Conservation (phyloP, 345 rosid genomes). For the Euclidium syriacum region DNA sequence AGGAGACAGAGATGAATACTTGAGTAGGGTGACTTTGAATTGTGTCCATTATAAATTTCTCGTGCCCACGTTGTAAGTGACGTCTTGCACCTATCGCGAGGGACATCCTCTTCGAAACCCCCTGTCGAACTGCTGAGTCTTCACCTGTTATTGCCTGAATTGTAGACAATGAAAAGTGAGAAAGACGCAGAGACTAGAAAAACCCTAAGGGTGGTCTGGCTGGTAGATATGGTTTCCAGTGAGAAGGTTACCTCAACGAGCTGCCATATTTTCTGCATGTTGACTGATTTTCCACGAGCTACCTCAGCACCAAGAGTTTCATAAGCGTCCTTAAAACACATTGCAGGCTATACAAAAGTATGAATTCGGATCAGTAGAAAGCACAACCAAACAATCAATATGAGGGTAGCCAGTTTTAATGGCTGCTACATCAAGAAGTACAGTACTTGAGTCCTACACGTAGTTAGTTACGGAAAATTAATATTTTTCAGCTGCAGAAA, state of each 20-base stretch:
- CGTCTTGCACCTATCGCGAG: slow-evolving; percentile 83
- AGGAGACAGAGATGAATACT: slow-evolving; percentile 38
- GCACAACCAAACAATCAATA: not conserved
- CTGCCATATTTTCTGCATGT: slow-evolving; percentile 96
- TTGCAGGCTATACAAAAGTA: slow-evolving; percentile 56
- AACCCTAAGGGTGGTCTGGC: slow-evolving; percentile 8
- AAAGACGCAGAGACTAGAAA: not conserved
- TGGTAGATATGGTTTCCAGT: not conserved
- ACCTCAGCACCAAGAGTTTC: slow-evolving; percentile 63
- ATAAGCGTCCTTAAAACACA: slow-evolving; percentile 74
- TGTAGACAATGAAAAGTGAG: slow-evolving; percentile 14
- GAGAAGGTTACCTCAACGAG: slow-evolving; percentile 65
- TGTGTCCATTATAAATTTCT: slow-evolving; percentile 84
- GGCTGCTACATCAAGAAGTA: slow-evolving; percentile 1
- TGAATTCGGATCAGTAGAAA: slow-evolving; percentile 16
- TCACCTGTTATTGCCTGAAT: slow-evolving; percentile 75
- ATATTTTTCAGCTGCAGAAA: not conserved
- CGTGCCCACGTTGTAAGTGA: slow-evolving; percentile 93
- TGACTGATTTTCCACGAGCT: slow-evolving; percentile 87
- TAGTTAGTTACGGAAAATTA: not conserved
- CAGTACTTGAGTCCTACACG: slow-evolving; percentile 1
- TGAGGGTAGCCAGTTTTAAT: not conserved
- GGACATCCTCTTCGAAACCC: slow-evolving; percentile 71
- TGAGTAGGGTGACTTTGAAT: slow-evolving; percentile 95
- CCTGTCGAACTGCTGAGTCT: slow-evolving; percentile 46